These are phyloP conservation scores for Fusarium sp. DNA, from an alignment of 2,329 filamentous ascomycete genomes.

Conservation along the genomic window DNA sequence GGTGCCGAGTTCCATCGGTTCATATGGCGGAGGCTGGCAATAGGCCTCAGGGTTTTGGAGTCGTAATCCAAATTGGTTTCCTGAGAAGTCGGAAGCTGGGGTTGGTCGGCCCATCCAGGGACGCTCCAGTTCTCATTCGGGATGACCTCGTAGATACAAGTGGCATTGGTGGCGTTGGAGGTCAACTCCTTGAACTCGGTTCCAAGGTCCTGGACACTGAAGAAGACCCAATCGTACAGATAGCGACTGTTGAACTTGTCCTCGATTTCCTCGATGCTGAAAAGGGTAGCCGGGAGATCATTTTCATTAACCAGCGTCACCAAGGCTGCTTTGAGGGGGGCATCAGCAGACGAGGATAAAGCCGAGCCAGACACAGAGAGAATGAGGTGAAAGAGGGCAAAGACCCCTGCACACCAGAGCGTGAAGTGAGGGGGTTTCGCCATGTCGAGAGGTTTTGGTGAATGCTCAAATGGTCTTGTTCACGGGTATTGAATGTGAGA, in stretches of 20 bases:
- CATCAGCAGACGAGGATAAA: constrained; percentile 41
- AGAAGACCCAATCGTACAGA: constrained; percentile 91
- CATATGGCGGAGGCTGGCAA: constrained; percentile 73
- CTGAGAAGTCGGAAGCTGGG: constrained; percentile 3
- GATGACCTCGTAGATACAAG: constrained; percentile 80
- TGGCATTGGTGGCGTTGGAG: constrained; percentile 77
- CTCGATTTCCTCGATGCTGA: constrained; percentile 69
- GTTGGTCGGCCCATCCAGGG: constrained; percentile 58
- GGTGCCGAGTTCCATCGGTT: constrained; percentile 87
- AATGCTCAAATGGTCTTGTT: constrained; percentile 13
- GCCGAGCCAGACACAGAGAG: constrained; percentile 37
- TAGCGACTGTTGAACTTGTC: constrained; percentile 81
- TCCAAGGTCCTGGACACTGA: constrained; percentile 85
- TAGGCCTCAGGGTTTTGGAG: constrained; percentile 7
- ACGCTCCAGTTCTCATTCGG: constrained; percentile 83
- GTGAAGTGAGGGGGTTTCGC: constrained; percentile 19
- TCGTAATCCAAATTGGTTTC: constrained; percentile 10
- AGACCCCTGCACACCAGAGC: constrained; percentile 34
- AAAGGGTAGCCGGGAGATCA: constrained; percentile 52
- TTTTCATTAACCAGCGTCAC: constrained; percentile 52
- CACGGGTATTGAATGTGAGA: constrained; percentile 6
- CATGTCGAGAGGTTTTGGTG: constrained; percentile 33
- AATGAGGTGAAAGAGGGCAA: constrained; percentile 42
- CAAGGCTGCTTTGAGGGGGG: constrained; percentile 51
- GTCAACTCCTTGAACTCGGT: constrained; percentile 81